phyloP scores from a whole-genome alignment of 768 basidiomycete genomes.

The Galerina marginata region DNA sequence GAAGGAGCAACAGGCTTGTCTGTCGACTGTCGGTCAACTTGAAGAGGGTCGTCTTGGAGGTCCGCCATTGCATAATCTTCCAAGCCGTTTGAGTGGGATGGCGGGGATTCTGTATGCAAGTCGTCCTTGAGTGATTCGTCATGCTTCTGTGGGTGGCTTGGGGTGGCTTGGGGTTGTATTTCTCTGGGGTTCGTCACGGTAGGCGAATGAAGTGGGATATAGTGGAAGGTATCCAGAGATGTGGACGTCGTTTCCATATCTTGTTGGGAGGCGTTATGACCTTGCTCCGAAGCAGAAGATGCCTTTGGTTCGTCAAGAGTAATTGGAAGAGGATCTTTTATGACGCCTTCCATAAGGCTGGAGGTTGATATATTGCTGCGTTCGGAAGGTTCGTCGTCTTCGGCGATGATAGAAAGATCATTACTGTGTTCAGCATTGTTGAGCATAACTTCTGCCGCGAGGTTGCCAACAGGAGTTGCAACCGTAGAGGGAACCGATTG shows the following conservation, averaged over 20 bases:
- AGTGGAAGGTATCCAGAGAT: conserved; percentile 42
- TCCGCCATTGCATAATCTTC: conserved; percentile 16
- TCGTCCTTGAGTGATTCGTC: neutral
- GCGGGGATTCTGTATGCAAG: neutral
- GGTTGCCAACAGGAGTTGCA: neutral
- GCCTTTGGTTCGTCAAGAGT: neutral
- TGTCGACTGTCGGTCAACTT: conserved; percentile 19
- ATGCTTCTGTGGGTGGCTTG: neutral
- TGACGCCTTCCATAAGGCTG: neutral
- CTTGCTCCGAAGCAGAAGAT: neutral
- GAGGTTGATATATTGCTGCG: conserved; percentile 33
- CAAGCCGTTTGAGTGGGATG: neutral
- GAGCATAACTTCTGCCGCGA: neutral
- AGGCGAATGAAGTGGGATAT: conserved; percentile 45
- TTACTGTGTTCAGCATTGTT: conserved; percentile 33
- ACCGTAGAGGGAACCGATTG: neutral
- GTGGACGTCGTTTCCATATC: conserved; percentile 24
- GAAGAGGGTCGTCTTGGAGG: conserved; percentile 14
- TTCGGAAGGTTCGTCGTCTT: conserved; percentile 69
- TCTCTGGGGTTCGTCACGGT: neutral
- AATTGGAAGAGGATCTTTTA: neutral
- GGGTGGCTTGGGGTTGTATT: neutral
- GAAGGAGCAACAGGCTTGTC: conserved; percentile 47
- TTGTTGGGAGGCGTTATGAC: conserved; percentile 1
- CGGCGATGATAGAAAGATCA: conserved; percentile 72